A percentile compares a stretch with the other conserved stretches of the same genome.
Evolutionary conservation across 2,329 filamentous ascomycete genomes (phyloP).

Genomic region (Colletotrichum tanaceti): DNA sequence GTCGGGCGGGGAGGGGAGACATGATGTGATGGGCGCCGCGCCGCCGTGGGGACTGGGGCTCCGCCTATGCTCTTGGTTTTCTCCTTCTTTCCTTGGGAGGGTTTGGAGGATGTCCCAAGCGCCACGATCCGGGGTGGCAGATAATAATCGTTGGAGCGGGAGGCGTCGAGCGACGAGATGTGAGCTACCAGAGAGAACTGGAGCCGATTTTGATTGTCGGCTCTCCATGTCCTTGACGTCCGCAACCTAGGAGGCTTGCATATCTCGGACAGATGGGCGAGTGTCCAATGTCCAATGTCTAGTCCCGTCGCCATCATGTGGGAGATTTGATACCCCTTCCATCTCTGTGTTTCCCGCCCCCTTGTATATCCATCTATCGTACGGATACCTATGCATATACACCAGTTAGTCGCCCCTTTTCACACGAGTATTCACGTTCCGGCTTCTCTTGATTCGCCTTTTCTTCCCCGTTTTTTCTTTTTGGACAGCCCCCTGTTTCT

Average conservation of each 20-base stretch:
- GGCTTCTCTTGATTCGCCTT: background rate
- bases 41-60: conserved; percentile 20
- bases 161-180: background rate
- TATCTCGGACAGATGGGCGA: background rate
- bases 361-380: background rate
- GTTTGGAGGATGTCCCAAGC: no score
- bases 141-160: background rate
- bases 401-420: background rate
- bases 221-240: conserved; percentile 14
- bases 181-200: conserved; percentile 6
- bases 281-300: background rate
- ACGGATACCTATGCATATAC: background rate
- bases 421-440: background rate
- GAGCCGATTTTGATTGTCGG: conserved; percentile 11
- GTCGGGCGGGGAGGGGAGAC: background rate
- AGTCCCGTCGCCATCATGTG: background rate
- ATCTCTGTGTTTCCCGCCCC: background rate
- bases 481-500: background rate
- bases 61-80: background rate
- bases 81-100: no score
- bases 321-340: background rate
- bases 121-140: no score
- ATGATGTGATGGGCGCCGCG: conserved; percentile 20
- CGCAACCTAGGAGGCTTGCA: background rate
- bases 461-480: no score